Evolutionary conservation across 345 rosid genomes (phyloP).

Genomic region (Salix purpurea): DNA sequence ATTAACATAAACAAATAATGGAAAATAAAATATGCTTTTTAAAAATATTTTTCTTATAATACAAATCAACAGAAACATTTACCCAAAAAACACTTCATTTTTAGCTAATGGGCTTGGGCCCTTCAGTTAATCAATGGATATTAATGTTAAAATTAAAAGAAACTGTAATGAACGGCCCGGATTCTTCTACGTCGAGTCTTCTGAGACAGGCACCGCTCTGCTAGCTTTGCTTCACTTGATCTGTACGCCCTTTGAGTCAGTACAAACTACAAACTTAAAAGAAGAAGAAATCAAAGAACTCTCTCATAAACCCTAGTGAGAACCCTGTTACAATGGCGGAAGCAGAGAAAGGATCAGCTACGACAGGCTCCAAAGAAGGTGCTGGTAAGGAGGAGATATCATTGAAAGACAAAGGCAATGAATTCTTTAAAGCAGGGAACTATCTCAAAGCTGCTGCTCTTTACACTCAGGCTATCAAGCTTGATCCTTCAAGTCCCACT

Average conservation of each 20-base stretch:
- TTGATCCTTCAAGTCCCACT: constrained; percentile 82
- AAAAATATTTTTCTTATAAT: too few relatives aligned
- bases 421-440: constrained; percentile 91
- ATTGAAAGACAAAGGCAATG: constrained; percentile 86
- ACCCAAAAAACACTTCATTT: background rate
- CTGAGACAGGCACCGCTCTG: background rate
- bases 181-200: background rate
- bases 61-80: background rate
- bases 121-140: background rate
- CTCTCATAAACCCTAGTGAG: background rate
- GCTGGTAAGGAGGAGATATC: constrained; percentile 45
- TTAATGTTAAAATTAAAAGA: background rate
- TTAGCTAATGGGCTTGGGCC: background rate
- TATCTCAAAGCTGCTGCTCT: constrained; percentile 97
- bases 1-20: too few relatives aligned
- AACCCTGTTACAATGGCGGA: constrained; percentile 36
- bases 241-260: background rate
- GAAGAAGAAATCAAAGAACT: background rate
- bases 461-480: constrained; percentile 95
- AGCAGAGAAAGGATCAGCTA: constrained; percentile 42
- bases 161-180: background rate
- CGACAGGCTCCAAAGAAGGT: constrained; percentile 19
- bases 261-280: background rate
- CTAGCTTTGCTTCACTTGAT: background rate
- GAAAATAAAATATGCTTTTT: too few relatives aligned